Evolutionary conservation across 2,329 filamentous ascomycete genomes (phyloP).

Genomic region (Penicillium sp.): DNA sequence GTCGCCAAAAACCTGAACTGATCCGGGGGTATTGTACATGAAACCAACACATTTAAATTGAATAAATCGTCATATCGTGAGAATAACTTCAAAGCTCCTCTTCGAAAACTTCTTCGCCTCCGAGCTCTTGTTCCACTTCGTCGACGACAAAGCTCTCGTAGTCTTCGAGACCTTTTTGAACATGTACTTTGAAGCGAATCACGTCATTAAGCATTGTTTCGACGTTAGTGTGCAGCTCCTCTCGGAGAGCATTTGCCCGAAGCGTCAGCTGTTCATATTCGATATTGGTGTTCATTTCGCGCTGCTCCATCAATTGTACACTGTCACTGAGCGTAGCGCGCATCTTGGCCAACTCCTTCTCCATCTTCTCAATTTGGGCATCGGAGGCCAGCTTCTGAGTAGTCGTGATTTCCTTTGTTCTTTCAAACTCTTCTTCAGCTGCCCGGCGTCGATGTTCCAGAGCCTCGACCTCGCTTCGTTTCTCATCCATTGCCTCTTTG

Average conservation of each 20-base stretch:
- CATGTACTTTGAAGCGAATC: constrained; percentile 97
- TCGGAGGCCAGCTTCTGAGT: constrained; percentile 87
- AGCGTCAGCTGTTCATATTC: constrained; percentile 94
- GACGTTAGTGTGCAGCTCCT: constrained; percentile 96
- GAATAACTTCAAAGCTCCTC: constrained; percentile 27
- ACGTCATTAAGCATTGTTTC: constrained; percentile 95
- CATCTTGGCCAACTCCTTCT: constrained; percentile 96
- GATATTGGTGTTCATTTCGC: constrained; percentile 94
- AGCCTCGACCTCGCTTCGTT: constrained; percentile 85
- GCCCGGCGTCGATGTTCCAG: constrained; percentile 83
- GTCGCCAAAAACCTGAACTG: constrained; percentile 6
- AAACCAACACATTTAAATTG: constrained; percentile 5
- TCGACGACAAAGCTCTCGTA: constrained; percentile 92
- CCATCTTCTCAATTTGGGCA: constrained; percentile 96
- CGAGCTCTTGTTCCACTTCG: constrained; percentile 82
- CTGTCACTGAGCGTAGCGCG: constrained; percentile 77
- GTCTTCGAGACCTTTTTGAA: constrained; percentile 88
- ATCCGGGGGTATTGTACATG: constrained; percentile 11
- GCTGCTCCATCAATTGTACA: constrained; percentile 87
- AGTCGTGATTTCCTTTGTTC: constrained; percentile 81
- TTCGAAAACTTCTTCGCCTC: constrained; percentile 56
- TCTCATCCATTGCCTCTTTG: constrained; percentile 96
- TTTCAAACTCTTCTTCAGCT: constrained; percentile 90
- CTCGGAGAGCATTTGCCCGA: constrained; percentile 76
- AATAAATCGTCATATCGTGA: constrained; percentile 17